These are phyloP conservation scores for Nicotiana rustica DNA, from an alignment of 305 asterid genomes.

Conservation along the genomic window DNA sequence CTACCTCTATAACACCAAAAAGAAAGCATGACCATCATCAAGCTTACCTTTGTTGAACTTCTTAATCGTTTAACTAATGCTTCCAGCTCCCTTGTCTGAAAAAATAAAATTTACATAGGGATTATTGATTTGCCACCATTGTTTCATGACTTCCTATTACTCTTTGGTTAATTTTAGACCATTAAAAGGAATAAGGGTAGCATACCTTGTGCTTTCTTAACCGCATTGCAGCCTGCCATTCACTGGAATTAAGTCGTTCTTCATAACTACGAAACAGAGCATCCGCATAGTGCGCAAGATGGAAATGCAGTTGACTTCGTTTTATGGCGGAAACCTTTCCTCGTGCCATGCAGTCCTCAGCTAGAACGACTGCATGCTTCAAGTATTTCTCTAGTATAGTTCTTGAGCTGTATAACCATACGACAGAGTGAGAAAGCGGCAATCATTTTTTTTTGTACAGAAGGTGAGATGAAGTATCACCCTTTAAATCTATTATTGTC, in stretches of 20 bases:
- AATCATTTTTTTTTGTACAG: conserved; percentile 5
- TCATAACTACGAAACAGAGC: conserved; percentile 94
- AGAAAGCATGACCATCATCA: conserved; percentile 21
- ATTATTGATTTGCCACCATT: neutral
- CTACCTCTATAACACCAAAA: conserved; percentile 9
- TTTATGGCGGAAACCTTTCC: conserved; percentile 66
- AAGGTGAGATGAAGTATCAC: conserved; percentile 22
- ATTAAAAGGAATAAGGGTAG: conserved; percentile 22
- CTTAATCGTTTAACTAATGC: conserved; percentile 78
- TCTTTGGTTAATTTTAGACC: neutral
- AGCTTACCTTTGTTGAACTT: conserved; percentile 77
- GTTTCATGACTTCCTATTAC: conserved; percentile 27
- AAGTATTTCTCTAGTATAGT: conserved; percentile 93
- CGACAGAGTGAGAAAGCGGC: conserved; percentile 36
- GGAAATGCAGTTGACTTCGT: conserved; percentile 95
- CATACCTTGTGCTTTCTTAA: conserved; percentile 86
- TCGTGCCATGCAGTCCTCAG: conserved; percentile 65
- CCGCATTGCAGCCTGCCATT: conserved; percentile 96
- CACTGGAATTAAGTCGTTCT: conserved; percentile 91
- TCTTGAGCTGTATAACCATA: conserved; percentile 74
- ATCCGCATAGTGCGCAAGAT: conserved; percentile 99
- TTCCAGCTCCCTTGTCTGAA: conserved; percentile 90
- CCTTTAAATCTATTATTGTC: conserved; percentile 6
- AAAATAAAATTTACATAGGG: conserved; percentile 33
- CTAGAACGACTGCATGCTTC: conserved; percentile 87